These are phyloP conservation scores for Volvox africanus DNA, from an alignment of 139 green algal genomes.

Conservation along the genomic window DNA sequence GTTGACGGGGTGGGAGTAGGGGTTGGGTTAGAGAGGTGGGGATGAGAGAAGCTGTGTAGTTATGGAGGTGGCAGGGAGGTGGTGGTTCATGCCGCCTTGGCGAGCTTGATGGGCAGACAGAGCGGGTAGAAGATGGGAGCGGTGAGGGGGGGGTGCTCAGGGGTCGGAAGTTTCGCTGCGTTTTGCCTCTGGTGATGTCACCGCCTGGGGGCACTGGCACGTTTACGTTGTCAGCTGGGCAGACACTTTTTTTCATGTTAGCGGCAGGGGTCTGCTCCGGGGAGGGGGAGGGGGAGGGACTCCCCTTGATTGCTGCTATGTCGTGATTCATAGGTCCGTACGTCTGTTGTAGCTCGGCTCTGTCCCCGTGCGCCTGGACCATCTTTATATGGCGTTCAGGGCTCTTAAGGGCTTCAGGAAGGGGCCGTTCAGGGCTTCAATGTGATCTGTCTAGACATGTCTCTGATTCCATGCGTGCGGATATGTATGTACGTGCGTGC, in stretches of 20 bases:
- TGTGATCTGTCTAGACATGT: background rate
- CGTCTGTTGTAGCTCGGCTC: background rate
- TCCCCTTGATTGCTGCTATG: background rate
- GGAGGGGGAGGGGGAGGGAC: too few species aligned
- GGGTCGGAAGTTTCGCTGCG: too few species aligned
- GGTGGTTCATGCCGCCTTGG: background rate
- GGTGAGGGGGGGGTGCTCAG: background rate
- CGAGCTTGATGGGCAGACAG: background rate
- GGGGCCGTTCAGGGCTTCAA: background rate
- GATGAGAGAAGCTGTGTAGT: too few species aligned
- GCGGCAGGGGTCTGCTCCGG: too few species aligned
- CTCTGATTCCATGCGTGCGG: background rate
- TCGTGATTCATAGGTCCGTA: too few species aligned
- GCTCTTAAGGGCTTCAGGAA: too few species aligned
- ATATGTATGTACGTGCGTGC: background rate
- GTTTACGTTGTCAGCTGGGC: background rate
- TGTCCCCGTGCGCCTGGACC: too few species aligned
- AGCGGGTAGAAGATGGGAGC: background rate
- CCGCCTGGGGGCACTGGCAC: too few species aligned
- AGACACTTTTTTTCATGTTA: too few species aligned
- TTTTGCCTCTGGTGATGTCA: too few species aligned
- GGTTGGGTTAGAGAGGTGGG: background rate
- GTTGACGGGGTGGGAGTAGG: too few species aligned
- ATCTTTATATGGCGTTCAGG: background rate
- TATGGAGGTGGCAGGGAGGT: too few species aligned